These are phyloP conservation scores for Sedum album DNA, from an alignment of 164 flowering plant species.

Conservation along the genomic window DNA sequence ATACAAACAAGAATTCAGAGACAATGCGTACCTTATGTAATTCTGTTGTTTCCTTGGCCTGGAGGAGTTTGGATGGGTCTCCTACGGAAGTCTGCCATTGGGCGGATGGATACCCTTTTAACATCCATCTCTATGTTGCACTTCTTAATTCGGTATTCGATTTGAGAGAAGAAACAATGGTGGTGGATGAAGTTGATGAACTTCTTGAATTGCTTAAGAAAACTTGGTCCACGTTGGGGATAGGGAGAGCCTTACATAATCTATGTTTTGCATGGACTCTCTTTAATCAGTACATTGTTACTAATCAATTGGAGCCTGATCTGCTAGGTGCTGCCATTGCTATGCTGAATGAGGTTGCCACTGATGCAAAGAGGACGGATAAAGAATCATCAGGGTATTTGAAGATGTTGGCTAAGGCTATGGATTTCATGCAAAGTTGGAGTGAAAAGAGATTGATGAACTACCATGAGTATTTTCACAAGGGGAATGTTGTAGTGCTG, in stretches of 20 bases:
- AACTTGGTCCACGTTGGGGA: constrained; percentile 82
- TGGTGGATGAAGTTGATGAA: constrained; percentile 88
- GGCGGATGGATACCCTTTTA: constrained; percentile 89
- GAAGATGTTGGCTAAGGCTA: constrained; percentile 36
- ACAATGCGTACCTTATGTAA: constrained; percentile 54
- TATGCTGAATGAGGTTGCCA: constrained; percentile 61
- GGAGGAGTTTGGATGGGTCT: constrained; percentile 45
- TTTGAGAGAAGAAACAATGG: constrained; percentile 56
- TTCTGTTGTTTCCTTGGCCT: constrained; percentile 53
- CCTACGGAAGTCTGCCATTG: constrained; percentile 73
- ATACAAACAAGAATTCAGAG: constrained; percentile 72
- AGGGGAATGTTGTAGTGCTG: constrained; percentile 38
- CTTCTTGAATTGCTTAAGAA: constrained; percentile 83
- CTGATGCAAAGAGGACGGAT: constrained; percentile 52
- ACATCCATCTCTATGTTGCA: constrained; percentile 55
- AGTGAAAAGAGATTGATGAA: constrained; percentile 49
- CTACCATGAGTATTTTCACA: constrained; percentile 55
- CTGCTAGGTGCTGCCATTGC: constrained; percentile 58
- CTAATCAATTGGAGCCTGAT: constrained; percentile 57
- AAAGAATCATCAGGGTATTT: constrained; percentile 31
- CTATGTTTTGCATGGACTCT: constrained; percentile 77
- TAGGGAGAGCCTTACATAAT: constrained; percentile 49
- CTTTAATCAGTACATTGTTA: constrained; percentile 65
- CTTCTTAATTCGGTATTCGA: constrained; percentile 75
- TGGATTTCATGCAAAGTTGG: constrained; percentile 64